Base-by-base conservation (phyloP, 305 asterid genomes). In the Fraxinus paxiana region DNA sequence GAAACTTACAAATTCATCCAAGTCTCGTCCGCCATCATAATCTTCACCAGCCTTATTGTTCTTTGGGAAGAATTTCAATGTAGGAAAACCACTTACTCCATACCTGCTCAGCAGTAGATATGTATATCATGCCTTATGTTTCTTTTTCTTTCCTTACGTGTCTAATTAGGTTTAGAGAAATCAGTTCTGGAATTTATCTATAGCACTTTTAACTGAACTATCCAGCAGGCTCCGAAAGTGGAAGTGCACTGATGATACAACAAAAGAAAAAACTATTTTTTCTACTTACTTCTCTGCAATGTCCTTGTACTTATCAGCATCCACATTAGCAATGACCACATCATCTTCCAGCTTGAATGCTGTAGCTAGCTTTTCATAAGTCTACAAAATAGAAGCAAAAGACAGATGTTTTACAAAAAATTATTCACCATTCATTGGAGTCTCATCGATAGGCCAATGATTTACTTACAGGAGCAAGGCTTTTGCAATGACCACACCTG, bases 401-500 rank as follows among this genome's bases (percentile, higher is more conserved):
- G 13, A 59, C 30, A 74, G 74, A 38, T 43, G 70, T 75, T 65
- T 81, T 18, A 84, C 38, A 59, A 41, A 61, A 70, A 4, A 73
- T n/a, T 43, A 37, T 76, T 74, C 59, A 75, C 73, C 12, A 38
- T 83, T 77, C 65, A 38, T 20, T 22, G 41, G 31, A 56, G 56
- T 48, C 81, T 41, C 71, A 79, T 56, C 13, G 4, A n/a, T 54
- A 76, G 83, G 84, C 34, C 81, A 51, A 35, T 17, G 78, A 20
- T 82, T 78, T 78, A 90, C 97, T 92, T 88, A 95, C 98, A 79
- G 98, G 96, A 88, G 98, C 98, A 85, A 93, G 97, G 89, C 76
- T 88, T 89, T 95, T 92, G 92, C 98, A 95, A 77, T 95, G 98
- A 81, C 98, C 98, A 76, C 98, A 95, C 98, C 98, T 95, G 89